phyloP scores from a whole-genome alignment of 768 basidiomycete genomes.

The Suillus subluteus region DNA sequence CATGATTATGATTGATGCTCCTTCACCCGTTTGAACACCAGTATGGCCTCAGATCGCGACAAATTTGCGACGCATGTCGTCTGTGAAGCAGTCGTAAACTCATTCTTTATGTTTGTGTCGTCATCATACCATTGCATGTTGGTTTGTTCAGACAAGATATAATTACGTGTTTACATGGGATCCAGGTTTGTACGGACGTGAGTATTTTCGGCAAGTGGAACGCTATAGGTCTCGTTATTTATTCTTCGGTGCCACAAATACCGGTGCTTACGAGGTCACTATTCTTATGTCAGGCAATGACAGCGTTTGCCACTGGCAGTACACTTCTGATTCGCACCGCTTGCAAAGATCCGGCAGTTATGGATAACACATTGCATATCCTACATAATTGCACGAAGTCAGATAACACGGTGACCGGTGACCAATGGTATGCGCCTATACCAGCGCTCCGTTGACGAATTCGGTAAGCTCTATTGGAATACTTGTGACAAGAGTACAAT shows the following conservation, averaged over 20 bases:
- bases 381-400: not conserved
- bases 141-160: no score
- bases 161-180: not conserved
- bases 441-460: not conserved
- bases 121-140: not conserved
- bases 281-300: slow-evolving; percentile 7
- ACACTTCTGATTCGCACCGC: slow-evolving; percentile 5
- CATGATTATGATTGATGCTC: not conserved
- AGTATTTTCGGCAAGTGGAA: slow-evolving; percentile 2
- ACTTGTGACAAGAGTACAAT: slow-evolving; percentile 27
- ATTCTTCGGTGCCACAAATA: not conserved
- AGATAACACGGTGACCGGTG: not conserved
- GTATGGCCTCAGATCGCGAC: not conserved
- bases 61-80: not conserved
- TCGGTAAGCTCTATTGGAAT: not conserved
- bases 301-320: slow-evolving; percentile 4
- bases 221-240: slow-evolving; percentile 1
- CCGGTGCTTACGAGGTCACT: not conserved
- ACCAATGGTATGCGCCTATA: not conserved
- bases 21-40: not conserved
- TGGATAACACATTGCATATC: not conserved
- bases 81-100: not conserved
- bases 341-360: slow-evolving; percentile 4
- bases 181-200: slow-evolving; percentile 4
- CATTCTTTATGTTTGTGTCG: not conserved